Evolutionary conservation across 805 yeast genomes (phyloP), one percentile per base, ranked within the genome.

Genomic region (Novakomyces olei): DNA sequence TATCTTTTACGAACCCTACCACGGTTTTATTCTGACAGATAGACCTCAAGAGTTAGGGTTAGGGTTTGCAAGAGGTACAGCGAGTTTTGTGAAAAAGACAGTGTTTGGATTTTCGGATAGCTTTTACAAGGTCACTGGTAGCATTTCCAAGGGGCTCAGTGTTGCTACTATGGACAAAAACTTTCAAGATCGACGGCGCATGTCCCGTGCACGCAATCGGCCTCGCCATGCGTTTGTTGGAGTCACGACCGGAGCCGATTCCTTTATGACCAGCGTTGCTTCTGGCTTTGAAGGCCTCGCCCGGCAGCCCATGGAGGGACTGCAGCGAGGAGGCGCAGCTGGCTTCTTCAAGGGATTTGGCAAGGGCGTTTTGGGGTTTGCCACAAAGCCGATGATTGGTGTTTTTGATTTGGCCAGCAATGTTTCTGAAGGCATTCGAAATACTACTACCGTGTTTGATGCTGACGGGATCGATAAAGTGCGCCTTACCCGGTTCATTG

Each of bases 321-420:
- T 92, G 0, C 61, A 65, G n/a, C 61, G 67, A 34, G 92, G 73
- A 25, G 99, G 99, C 4, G 70, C 96, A 0, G 58, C 71, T 3
- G 99, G 98, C 0, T 85, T 88, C 49, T 69, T 88, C 55, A 79
- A 72, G 47, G 99, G 99, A 1, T 47, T 88, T 3, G 98, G 98
- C 3, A 77, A 73, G 45, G 99, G 98, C 8, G 47, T 91, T n/a
- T 68, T 88, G 36, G 98, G 98, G 0, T 55, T 91, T 19, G 98
- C 99, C 0, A 83, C 98, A 0, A 88, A 88, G 57, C 79, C 96
- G 0, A 93, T 94, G 0, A 81, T 85, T 42, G 99, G 99, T 8
- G 49, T 88, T 16, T 72, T 88, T 41, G 99, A 88, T 48, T 60
- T 91, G 39, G 93, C 96, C 1, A 75, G 77, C 34, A 85, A 79